Percentiles rank a stretch among this genome's conserved stretches.
These are phyloP conservation scores for Seminavis robusta DNA, from an alignment of 108 stramenopile species.

Conservation along the genomic window DNA sequence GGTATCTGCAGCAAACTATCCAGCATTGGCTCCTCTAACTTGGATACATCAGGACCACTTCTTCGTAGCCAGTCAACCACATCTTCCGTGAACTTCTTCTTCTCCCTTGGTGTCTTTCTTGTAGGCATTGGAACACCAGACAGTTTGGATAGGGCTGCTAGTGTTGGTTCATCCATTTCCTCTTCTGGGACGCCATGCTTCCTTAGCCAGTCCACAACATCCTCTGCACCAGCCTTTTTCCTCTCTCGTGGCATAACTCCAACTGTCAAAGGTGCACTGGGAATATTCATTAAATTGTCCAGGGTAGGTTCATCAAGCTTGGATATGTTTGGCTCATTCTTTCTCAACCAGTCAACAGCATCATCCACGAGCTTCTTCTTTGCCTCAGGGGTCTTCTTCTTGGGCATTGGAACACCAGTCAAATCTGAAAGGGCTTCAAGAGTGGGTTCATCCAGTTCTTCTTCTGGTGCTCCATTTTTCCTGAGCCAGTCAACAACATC, in stretches of 20 bases:
- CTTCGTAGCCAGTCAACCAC: slow-evolving; percentile 30
- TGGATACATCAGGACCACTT: slow-evolving; percentile 9
- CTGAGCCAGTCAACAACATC: slow-evolving; percentile 1
- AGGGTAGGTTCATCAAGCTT: slow-evolving; percentile 10
- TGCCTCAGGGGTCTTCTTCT: background rate
- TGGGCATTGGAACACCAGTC: slow-evolving; percentile 1
- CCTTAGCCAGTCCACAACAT: slow-evolving; percentile 2
- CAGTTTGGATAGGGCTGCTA: background rate
- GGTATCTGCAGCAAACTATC: background rate
- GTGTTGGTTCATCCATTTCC: background rate
- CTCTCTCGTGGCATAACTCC: slow-evolving; percentile 1
- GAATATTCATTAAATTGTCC: background rate
- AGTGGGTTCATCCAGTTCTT: no score
- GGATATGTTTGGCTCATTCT: slow-evolving; percentile 2
- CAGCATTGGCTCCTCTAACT: background rate
- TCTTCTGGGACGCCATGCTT: background rate
- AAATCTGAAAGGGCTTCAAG: background rate
- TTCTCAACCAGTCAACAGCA: slow-evolving; percentile 32
- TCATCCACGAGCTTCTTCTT: slow-evolving; percentile 16
- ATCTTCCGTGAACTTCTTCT: slow-evolving; percentile 16
- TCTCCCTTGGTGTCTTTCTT: background rate
- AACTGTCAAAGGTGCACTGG: background rate
- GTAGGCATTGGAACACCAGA: slow-evolving; percentile 3
- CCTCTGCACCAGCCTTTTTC: slow-evolving; percentile 1
- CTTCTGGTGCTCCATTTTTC: background rate